These are phyloP conservation scores for Kentomonas sorsogonicus DNA, from an alignment of 208 protist species.

Conservation along the genomic window DNA sequence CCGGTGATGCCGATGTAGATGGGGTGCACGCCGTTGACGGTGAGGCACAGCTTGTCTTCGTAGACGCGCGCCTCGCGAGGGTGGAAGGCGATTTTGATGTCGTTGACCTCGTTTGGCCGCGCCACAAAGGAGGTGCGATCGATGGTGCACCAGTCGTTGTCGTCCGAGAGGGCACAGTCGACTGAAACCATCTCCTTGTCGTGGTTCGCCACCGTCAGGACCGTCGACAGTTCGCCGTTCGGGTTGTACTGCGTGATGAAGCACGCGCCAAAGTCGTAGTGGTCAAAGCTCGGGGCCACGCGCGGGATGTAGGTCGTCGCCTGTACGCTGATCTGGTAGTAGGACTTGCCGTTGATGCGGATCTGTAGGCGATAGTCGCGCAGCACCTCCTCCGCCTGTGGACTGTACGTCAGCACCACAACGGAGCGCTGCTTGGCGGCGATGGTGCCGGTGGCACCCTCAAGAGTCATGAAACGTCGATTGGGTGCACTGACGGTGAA, in stretches of 20 bases:
- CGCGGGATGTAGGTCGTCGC: constrained; percentile 81
- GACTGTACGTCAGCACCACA: constrained; percentile 76
- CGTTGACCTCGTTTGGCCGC: constrained; percentile 53
- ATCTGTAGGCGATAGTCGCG: constrained; percentile 65
- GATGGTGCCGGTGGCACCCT: constrained; percentile 61
- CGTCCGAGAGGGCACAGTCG: constrained; percentile 72
- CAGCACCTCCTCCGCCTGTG: constrained; percentile 63
- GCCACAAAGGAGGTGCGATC: constrained; percentile 87
- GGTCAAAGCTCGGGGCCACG: constrained; percentile 79
- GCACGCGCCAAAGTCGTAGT: constrained; percentile 90
- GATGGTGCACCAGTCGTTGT: constrained; percentile 76
- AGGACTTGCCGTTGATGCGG: constrained; percentile 63
- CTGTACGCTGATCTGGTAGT: constrained; percentile 80
- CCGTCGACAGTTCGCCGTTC: constrained; percentile 23
- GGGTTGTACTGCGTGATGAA: constrained; percentile 77
- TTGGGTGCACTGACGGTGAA: constrained; percentile 55
- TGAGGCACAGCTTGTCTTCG: constrained; percentile 85
- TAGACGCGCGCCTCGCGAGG: constrained; percentile 82
- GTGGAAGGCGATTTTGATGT: constrained; percentile 82
- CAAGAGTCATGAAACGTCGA: constrained; percentile 42
- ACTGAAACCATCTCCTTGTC: constrained; percentile 85
- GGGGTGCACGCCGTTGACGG: constrained; percentile 91
- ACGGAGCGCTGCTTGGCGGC: constrained; percentile 49
- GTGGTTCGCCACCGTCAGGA: constrained; percentile 85
- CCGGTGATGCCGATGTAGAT: constrained; percentile 77